Percentiles rank a stretch among this genome's conserved stretches.
Evolutionary conservation across 2,329 filamentous ascomycete species (phyloP).

Genomic region (Microcera coccophila): DNA sequence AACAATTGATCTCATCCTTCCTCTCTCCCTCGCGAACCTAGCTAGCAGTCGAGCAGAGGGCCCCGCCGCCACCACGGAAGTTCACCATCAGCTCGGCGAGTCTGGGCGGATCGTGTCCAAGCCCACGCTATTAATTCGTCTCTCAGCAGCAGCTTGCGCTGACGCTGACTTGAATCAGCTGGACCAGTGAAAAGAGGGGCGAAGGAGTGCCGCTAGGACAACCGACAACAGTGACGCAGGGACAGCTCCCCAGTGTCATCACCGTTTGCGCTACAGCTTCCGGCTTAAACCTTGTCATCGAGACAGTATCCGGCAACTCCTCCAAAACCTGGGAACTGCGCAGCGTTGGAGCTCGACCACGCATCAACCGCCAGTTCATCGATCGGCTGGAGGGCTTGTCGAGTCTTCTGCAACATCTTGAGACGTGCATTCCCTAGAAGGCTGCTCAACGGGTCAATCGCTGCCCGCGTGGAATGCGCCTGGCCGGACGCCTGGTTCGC

Average conservation of each 20-base stretch:
- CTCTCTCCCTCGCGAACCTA: neutral
- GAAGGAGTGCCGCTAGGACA: neutral
- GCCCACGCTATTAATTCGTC: neutral
- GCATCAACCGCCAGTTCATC: neutral
- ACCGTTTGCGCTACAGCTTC: conserved; percentile 20
- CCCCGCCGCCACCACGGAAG: neutral
- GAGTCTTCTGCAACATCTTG: neutral
- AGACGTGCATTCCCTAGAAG: neutral
- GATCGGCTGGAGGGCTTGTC: neutral
- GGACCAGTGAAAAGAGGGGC: conserved; percentile 21
- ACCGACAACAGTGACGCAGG: too few relatives aligned
- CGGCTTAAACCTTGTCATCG: conserved; percentile 19
- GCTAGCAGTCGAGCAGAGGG: neutral
- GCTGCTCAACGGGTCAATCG: neutral
- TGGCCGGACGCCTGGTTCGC: conserved; percentile 20
- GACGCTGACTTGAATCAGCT: too few relatives aligned
- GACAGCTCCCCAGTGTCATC: conserved; percentile 16
- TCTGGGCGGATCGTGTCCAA: conserved; percentile 2
- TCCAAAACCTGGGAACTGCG: too few relatives aligned
- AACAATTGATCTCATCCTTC: neutral
- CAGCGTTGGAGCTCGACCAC: neutral
- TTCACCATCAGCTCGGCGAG: neutral
- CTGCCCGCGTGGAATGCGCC: conserved; percentile 18
- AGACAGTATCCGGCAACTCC: neutral
- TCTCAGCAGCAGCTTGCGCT: conserved; percentile 17